A percentile compares a stretch with the other conserved stretches of the same genome.
These are phyloP conservation scores for Phaffomyces thermotolerans DNA, from an alignment of 805 yeast genomes.

Conservation along the genomic window DNA sequence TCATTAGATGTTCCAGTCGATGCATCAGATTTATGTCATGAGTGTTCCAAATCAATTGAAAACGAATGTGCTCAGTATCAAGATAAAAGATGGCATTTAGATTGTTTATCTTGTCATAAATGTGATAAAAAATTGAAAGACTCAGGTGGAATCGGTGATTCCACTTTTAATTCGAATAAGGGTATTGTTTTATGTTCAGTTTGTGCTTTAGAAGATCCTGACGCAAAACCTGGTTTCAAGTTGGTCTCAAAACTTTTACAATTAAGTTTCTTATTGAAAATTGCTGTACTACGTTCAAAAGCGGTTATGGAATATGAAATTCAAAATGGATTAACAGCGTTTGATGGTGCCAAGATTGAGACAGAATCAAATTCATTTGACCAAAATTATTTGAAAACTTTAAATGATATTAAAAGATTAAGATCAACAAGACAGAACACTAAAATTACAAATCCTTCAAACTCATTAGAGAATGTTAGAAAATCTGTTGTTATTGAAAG, in stretches of 20 bases:
- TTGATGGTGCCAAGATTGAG: constrained; percentile 6
- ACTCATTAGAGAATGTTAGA: constrained; percentile 55
- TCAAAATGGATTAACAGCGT: constrained; percentile 3
- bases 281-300: constrained; percentile 72
- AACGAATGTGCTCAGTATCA: constrained; percentile 62
- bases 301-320: constrained; percentile 44
- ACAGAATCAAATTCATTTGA: constrained; percentile 24
- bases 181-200: constrained; percentile 47
- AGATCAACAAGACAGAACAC: constrained; percentile 67
- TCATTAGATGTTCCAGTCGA: constrained; percentile 43
- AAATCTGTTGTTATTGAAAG: constrained; percentile 54
- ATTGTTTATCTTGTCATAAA: constrained; percentile 60
- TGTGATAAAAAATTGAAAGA: constrained; percentile 42
- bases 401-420: constrained; percentile 69
- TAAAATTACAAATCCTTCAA: constrained; percentile 35
- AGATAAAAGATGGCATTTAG: constrained; percentile 72
- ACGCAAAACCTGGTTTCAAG: constrained; percentile 47
- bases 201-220: constrained; percentile 49
- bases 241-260: constrained; percentile 66
- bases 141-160: constrained; percentile 35
- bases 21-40: constrained; percentile 69
- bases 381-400: constrained; percentile 58
- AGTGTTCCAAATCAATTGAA: constrained; percentile 74
- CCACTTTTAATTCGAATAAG: constrained; percentile 31
- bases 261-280: constrained; percentile 66